Evolutionary conservation across 768 basidiomycete genomes (phyloP), one percentile per base, ranked within the genome.

Genomic region (Pleurotus tuber-regium): DNA sequence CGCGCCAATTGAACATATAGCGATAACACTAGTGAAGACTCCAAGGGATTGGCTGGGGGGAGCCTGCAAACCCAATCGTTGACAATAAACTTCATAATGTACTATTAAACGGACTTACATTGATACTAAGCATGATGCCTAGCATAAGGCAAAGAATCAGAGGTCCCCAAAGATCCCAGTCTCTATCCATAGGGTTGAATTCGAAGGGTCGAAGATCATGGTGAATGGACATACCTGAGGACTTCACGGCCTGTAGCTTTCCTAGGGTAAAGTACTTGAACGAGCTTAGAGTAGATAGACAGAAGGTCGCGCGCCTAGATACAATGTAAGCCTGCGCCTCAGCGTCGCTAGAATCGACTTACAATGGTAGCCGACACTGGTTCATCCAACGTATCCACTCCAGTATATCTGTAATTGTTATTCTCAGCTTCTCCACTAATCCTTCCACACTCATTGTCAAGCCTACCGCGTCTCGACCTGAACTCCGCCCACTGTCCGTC

Each of bases 81-180:
- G 5, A 52, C 56, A 38, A 33, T 29, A 16, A 43, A 21, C 14
- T 21, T 11, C 4, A 16, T 31, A 26, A 25, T 18, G 11, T 28
- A 36, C 24, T 43, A 30, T 9, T n/a, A 36, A 16, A 8, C 31
- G 39, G 18, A 58, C 79, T 46, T 62, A 90, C 92, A 66, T 90
- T 91, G 40, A 92, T 70, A 62, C 90, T 93, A 16, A 96, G 79
- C 76, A 94, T 86, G 38, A 92, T 86, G 47, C 86, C 89, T 10
- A 95, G 78, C 33, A 80, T 66, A 49, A 95, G 75, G 59, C 87
- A 92, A 33, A 94, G 77, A 21, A 98, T 76, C 2, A 98, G 75
- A 9, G 95, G 95, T 2, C 95, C 95, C 96, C 96, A 98, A 21
- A 98, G 77, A 69, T 98, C 96, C 96, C 95, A 98, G 64, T 98